Evolutionary conservation across 495 filamentous ascomycete genomes (phyloP), one percentile per base, ranked within the genome.

Genomic region (Aspergillus nanangensis): DNA sequence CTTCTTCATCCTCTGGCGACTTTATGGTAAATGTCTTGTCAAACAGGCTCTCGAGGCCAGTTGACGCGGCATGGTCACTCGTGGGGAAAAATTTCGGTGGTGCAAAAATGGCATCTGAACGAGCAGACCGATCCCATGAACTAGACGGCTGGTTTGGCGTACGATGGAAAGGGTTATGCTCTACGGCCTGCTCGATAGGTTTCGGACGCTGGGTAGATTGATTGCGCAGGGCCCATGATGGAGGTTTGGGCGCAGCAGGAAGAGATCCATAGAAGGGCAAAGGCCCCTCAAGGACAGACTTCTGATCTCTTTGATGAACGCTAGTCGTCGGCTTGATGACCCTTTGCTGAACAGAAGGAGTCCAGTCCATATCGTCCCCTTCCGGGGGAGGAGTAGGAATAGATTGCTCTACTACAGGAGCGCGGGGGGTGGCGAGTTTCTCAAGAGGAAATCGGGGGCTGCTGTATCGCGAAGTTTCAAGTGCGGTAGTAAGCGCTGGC

Each of bases 351-450:
- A 65, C 59, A 9, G 82, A 81, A 2, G 89, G 88, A 17, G 83
- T 79, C 89, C 89, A 95, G 48, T 95, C 89, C 89, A 95, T 95
- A 51, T 78, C 74, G 43, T 77, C 69, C 5, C 47, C 52, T 48
- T 70, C 67, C 29, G 61, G 66, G 35, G 67, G 67, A 5, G 64
- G 68, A 33, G 65, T 65, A 33, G 56, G 62, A 47, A 69, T 56
- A 38, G 55, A 53, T 18, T 57, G 45, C 27, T 66, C 42, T 43
- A 60, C 47, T n/a, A 43, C 51, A 25, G 49, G 43, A 45, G 61
- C 36, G 19, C 43, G 55, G 27, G 56, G 55, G 44, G 61, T 52
- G 24, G 60, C 68, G 20, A 75, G 55, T 45, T 66, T 67, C 20
- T 66, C 64, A 25, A 72, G 50, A 23, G 71, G 71, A 41, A 75